phyloP scores from a whole-genome alignment of 495 filamentous ascomycete genomes.

The Lophium mytilinum region DNA sequence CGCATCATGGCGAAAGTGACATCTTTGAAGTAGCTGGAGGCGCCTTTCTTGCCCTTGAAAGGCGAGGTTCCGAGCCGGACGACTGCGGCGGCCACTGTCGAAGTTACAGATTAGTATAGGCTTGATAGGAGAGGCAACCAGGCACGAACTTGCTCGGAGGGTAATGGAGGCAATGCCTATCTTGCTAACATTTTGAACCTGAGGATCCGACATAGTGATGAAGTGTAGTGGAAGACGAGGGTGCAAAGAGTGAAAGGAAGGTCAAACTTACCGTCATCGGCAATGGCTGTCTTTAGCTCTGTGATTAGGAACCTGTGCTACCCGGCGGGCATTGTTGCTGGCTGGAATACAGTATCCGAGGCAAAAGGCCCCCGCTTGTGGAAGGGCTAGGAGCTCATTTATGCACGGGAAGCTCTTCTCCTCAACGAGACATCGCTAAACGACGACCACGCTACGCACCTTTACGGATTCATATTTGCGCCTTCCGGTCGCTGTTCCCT shows the following conservation, averaged over 20 bases:
- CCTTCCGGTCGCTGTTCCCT: too few relatives aligned
- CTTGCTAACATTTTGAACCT: slow-evolving; percentile 12
- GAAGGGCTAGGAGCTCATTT: too few relatives aligned
- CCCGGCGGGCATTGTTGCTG: too few relatives aligned
- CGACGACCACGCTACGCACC: too few relatives aligned
- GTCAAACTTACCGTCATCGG: background rate
- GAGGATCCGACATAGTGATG: slow-evolving; percentile 13
- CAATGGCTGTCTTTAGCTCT: background rate
- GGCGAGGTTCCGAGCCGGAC: slow-evolving; percentile 19
- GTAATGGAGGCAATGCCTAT: slow-evolving; percentile 20
- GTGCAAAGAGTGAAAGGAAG: background rate
- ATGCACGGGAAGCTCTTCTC: too few relatives aligned
- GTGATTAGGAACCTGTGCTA: background rate
- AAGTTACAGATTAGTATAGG: slow-evolving; percentile 2
- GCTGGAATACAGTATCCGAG: background rate
- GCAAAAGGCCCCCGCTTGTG: background rate
- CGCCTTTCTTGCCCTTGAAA: slow-evolving; percentile 23
- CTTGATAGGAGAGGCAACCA: background rate
- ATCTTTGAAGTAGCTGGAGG: slow-evolving; percentile 30
- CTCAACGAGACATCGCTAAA: too few relatives aligned
- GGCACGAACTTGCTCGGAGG: slow-evolving; percentile 16
- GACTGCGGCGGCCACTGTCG: slow-evolving; percentile 14
- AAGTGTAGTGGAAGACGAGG: background rate
- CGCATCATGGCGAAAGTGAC: slow-evolving; percentile 30
- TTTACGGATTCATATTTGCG: too few relatives aligned